phyloP scores from a whole-genome alignment of 2,329 filamentous ascomycete genomes.

The Alternaria gansuensis region DNA sequence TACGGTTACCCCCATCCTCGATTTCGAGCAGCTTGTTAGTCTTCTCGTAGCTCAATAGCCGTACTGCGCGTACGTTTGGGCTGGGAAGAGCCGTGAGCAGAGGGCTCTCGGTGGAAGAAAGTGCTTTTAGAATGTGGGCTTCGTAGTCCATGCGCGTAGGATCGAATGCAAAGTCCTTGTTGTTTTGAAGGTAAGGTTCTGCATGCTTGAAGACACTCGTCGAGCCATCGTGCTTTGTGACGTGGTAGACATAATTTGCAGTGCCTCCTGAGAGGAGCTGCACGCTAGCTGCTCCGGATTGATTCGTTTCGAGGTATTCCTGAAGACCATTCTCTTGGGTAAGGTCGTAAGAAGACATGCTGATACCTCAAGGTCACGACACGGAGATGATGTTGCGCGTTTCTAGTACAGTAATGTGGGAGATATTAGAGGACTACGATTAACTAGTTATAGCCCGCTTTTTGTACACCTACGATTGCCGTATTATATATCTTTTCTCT shows the following conservation, averaged over 20 bases:
- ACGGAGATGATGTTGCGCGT: too few relatives aligned
- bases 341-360: slow-evolving; percentile 18
- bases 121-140: slow-evolving; percentile 32
- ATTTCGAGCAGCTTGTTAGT: slow-evolving; percentile 42
- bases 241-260: slow-evolving; percentile 51
- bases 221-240: slow-evolving; percentile 22
- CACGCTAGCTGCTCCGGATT: slow-evolving; percentile 15
- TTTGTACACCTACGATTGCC: not conserved
- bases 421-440: not conserved
- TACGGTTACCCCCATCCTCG: slow-evolving; percentile 41
- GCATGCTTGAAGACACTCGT: slow-evolving; percentile 50
- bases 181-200: slow-evolving; percentile 40
- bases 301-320: slow-evolving; percentile 29
- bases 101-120: slow-evolving; percentile 21
- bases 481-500: not conserved
- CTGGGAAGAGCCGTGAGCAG: slow-evolving; percentile 13
- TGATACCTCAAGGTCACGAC: too few relatives aligned
- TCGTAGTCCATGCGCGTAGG: slow-evolving; percentile 50
- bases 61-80: slow-evolving; percentile 31
- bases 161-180: slow-evolving; percentile 38
- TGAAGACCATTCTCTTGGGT: slow-evolving; percentile 35
- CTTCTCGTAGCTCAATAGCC: slow-evolving; percentile 36
- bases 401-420: not conserved
- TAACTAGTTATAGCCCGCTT: not conserved
- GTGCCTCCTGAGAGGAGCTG: slow-evolving; percentile 45